phyloP scores from a whole-genome alignment of 2,329 filamentous ascomycete genomes.

The Penicillium brasilianum region DNA sequence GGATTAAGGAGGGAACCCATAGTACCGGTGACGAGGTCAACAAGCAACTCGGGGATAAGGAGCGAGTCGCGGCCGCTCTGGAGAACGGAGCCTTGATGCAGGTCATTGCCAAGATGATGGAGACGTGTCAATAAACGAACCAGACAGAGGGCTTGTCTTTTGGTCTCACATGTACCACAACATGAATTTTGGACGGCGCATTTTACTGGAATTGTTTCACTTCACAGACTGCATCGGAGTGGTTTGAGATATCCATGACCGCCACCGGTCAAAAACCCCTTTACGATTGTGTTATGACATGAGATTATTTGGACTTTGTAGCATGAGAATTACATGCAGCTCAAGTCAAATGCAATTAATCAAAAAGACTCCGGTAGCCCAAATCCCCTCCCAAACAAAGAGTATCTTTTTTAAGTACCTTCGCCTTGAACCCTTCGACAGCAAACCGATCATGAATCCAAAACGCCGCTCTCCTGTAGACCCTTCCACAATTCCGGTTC shows the following conservation, averaged over 20 bases:
- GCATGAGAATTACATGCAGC: slow-evolving; percentile 32
- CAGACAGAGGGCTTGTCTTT: neutral
- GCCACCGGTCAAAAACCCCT: neutral
- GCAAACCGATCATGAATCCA: slow-evolving; percentile 61
- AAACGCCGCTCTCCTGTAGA: slow-evolving; percentile 83
- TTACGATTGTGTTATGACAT: slow-evolving; percentile 3
- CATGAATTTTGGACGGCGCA: neutral
- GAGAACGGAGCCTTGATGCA: slow-evolving; percentile 91
- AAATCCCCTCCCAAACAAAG: slow-evolving; percentile 7
- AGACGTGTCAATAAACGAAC: slow-evolving; percentile 70
- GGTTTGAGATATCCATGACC: neutral
- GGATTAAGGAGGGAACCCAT: slow-evolving; percentile 95
- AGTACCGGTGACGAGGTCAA: slow-evolving; percentile 94
- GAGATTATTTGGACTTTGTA: slow-evolving; percentile 18
- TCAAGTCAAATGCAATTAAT: slow-evolving; percentile 11
- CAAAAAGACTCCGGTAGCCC: slow-evolving; percentile 21
- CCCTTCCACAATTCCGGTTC: slow-evolving; percentile 92
- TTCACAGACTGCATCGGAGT: neutral
- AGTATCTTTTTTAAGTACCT: slow-evolving; percentile 8
- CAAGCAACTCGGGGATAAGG: slow-evolving; percentile 96
- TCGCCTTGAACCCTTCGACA: neutral
- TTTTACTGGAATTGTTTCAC: neutral
- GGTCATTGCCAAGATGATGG: slow-evolving; percentile 91
- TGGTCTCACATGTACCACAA: neutral
- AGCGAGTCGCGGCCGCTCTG: slow-evolving; percentile 89